Base-by-base conservation (phyloP, 371 early-diverging fungal genomes). In the Conidiobolus incongruus region DNA sequence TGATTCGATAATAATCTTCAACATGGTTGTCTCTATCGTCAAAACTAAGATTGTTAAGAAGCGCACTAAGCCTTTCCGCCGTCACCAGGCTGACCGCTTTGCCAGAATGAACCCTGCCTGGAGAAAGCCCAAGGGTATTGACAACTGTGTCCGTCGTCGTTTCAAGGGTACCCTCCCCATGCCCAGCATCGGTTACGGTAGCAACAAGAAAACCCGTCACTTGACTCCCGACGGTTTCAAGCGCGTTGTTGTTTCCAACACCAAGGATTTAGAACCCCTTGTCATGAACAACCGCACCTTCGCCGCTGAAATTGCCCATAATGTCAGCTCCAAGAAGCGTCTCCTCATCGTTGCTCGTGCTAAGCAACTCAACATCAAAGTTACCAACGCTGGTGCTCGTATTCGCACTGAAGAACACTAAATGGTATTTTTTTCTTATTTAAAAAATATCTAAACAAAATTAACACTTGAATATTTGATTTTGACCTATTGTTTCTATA, bases 81-180 rank as follows among this genome's bases (percentile, higher is more conserved):
- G 99, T 60, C 87, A 89, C 70, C 99, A 99, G 65, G 90, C 88
- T 55, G 96, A 98, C 77, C 86, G 97, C 63, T 97, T 81, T 79
- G 80, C 72, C 72, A 72, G 80, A 58, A 81, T 96, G 16, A 16
- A 85, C 81, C 74, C 75, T 56, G 83, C 92, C 54, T 99, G 99
- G 99, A 83, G 99, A 71, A 92, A 91, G 72, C 99, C 99, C 66
- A 88, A 83, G 75, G 99, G 99, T 92, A 99, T 99, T 68, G 99
- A 99, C 66, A 91, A 85, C 78, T 75, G 88, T 58, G 94, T 98
- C 58, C 88, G 99, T 58, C 80, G 95, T 62, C 81, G 94, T 52
- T 89, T 97, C 81, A 87, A 84, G 75, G 99, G 99, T 54, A 74
- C 80, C 52, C 81, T 91, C 52, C 75, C 85, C 60, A 97, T 98